phyloP scores from a whole-genome alignment of 331 rosid species.

The Stylosanthes scabra region DNA sequence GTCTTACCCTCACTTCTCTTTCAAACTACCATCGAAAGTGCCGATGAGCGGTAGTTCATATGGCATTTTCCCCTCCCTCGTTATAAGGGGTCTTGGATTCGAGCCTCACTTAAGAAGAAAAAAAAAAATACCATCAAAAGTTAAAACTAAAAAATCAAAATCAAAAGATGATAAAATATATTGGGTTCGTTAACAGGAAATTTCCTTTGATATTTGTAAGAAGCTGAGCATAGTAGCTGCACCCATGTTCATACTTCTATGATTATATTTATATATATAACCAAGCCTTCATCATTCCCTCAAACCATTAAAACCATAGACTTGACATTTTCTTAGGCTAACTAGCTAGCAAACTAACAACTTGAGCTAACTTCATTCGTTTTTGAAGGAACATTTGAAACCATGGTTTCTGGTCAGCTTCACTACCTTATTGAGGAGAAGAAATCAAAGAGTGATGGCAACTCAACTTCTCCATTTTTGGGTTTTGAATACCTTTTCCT shows the following conservation, averaged over 20 bases:
- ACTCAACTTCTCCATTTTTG: slow-evolving; percentile 27
- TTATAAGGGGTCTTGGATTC: no score
- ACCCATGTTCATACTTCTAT: slow-evolving; percentile 20
- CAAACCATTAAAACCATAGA: slow-evolving; percentile 20
- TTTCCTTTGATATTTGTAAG: slow-evolving; percentile 38
- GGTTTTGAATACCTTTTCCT: neutral
- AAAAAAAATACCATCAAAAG: neutral
- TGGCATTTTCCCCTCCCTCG: no score
- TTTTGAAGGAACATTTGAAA: neutral
- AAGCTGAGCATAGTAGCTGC: neutral
- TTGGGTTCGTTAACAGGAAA: slow-evolving; percentile 28
- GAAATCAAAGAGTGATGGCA: slow-evolving; percentile 18
- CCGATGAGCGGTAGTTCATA: no score
- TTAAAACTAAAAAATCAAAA: no score
- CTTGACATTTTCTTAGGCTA: slow-evolving; percentile 32
- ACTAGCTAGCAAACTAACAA: slow-evolving; percentile 19
- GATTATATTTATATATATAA: neutral
- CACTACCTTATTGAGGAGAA: slow-evolving; percentile 37
- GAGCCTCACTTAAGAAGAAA: no score
- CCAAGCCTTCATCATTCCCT: neutral
- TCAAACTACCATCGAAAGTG: neutral
- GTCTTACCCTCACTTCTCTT: neutral
- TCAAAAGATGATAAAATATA: neutral
- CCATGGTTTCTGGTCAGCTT: slow-evolving; percentile 8
- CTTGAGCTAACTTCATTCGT: neutral